Evolutionary conservation across 2,329 filamentous ascomycete species (phyloP), one percentile per base, ranked within the genome.

Genomic region (Sporothrix curviconia): DNA sequence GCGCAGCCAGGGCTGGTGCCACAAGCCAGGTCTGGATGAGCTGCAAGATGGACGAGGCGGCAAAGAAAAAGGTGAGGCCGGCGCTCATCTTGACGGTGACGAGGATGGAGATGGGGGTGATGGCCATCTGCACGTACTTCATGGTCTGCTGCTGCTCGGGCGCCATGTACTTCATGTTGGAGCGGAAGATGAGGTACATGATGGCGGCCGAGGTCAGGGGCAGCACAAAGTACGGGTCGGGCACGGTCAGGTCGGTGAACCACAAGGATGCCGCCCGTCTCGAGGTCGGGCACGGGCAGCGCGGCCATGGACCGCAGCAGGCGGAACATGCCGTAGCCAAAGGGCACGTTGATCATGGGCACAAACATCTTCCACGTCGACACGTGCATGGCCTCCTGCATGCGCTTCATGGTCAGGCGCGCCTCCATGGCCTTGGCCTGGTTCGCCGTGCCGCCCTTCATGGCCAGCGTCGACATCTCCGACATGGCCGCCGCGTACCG

Each of bases 301-400:
- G 77, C 70, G 1, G 83, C 72, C 87, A 96, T 95, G 63, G 79
- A 85, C 55, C 83, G 80, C 62, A 95, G 70, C 46, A 92, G 76
- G 60, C 88, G 83, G 77, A 92, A 97, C 59, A 87, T 85, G 65
- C 91, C 90, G 70, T 84, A 90, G 60, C 87, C 88, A 62, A 95
- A 76, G 5, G 91, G 85, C 12, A 87, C 66, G 64, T 79, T 69
- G 28, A 85, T 24, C 62, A 88, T 70, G 7, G 83, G 83, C 9
- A 81, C 61, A 22, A 86, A 73, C 17, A 77, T 72, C 61, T 76
- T 77, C 63, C 68, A 72, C 2, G 73, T 61, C 34, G 74, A 79
- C 50, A 87, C 74, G 12, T 84, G 87, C 8, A 80, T 74, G 7
- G 73, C 67, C 34, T 76, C 74, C 64, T 83, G 76, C 39, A 90